phyloP scores from a whole-genome alignment of 23 red algal genomes.

The Gracilaria domingensis region DNA sequence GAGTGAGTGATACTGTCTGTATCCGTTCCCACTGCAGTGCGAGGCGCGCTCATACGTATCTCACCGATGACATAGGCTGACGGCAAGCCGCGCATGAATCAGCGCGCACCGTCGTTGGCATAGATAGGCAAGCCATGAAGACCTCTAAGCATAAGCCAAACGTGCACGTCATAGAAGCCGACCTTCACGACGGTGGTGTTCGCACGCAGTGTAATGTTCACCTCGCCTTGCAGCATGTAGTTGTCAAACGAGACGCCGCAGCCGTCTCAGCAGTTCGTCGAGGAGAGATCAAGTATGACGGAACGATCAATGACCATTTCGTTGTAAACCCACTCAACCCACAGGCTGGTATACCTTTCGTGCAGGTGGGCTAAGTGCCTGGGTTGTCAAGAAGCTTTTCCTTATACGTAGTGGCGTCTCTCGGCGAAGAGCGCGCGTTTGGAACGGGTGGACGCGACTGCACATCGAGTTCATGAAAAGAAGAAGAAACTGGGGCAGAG shows the following conservation, averaged over 20 bases:
- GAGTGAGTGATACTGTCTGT: constrained; percentile 35
- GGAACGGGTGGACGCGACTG: no score
- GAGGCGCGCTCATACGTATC: constrained; percentile 45
- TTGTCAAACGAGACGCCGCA: constrained; percentile 70
- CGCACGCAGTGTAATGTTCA: constrained; percentile 61
- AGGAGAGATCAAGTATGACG: constrained; percentile 50
- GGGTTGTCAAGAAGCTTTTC: no score
- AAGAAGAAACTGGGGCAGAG: no score
- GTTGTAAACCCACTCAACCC: constrained; percentile 83
- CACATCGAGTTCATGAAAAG: no score
- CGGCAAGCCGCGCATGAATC: constrained; percentile 55
- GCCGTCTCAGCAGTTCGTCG: constrained; percentile 55
- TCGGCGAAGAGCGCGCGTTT: no score
- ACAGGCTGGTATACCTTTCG: constrained; percentile 76
- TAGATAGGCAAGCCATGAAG: constrained; percentile 70
- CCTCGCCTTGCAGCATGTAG: constrained; percentile 69
- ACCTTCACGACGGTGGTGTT: constrained; percentile 57
- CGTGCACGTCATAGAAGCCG: constrained; percentile 65
- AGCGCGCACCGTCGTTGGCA: constrained; percentile 59
- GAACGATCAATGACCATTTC: constrained; percentile 82
- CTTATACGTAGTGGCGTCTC: no score
- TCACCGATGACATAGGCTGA: constrained; percentile 51
- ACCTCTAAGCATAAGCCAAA: constrained; percentile 69
- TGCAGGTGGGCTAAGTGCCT: constrained; percentile 72
- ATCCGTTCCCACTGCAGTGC: constrained; percentile 44